Conservation (phyloP, 1,284 basidiomycete species). For the Ustilago bromivora region DNA sequence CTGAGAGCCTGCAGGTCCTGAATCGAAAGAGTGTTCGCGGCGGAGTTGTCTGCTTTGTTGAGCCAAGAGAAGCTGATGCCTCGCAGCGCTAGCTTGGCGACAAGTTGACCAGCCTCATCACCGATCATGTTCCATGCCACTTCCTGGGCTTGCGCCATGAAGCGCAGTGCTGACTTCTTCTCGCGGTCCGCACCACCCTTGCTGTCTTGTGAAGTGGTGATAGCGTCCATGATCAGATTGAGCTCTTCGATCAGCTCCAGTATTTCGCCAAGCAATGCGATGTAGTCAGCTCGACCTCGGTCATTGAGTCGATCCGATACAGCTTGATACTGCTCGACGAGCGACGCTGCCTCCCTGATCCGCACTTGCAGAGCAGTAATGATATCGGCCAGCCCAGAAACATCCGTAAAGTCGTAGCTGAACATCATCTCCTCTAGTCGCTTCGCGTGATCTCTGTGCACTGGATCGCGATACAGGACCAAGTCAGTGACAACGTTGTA, state of each 20-base stretch:
- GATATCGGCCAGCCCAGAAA: constrained; percentile 77
- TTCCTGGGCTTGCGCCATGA: constrained; percentile 85
- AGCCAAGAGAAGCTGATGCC: constrained; percentile 86
- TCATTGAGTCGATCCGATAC: constrained; percentile 71
- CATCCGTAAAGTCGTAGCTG: constrained; percentile 89
- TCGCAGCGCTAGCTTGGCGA: constrained; percentile 87
- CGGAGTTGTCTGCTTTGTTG: constrained; percentile 88
- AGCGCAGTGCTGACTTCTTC: constrained; percentile 81
- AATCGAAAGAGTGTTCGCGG: constrained; percentile 81
- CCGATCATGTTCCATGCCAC: constrained; percentile 96
- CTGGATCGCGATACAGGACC: constrained; percentile 84
- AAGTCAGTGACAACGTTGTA: constrained; percentile 90
- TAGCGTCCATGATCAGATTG: constrained; percentile 87
- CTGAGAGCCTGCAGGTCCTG: constrained; percentile 86
- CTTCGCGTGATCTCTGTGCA: constrained; percentile 68
- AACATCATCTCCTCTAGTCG: constrained; percentile 81
- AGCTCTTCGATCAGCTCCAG: constrained; percentile 83
- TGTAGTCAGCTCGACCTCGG: constrained; percentile 75
- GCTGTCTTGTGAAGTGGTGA: constrained; percentile 78
- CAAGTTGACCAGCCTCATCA: constrained; percentile 76
- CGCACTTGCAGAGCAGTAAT: constrained; percentile 81
- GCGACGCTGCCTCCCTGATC: constrained; percentile 74
- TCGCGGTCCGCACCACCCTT: constrained; percentile 74
- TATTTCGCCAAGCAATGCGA: constrained; percentile 79
- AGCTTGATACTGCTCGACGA: constrained; percentile 63